These are phyloP conservation scores for Eutypa lata DNA, from an alignment of 2,329 filamentous ascomycete species.

Conservation along the genomic window DNA sequence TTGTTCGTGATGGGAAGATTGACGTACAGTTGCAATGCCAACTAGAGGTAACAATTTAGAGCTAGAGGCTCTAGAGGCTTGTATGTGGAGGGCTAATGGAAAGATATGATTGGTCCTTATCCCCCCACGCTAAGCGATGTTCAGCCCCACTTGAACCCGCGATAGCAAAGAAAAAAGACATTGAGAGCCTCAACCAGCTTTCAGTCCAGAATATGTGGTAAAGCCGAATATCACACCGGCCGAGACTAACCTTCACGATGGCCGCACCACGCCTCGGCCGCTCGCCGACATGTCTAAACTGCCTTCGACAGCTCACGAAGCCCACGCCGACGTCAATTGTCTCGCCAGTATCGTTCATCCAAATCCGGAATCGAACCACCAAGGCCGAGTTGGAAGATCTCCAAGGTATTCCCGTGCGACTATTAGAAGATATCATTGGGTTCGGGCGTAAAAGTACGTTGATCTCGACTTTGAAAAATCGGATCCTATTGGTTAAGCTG, in stretches of 20 bases:
- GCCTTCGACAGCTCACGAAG: conserved; percentile 26
- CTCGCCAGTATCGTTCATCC: conserved; percentile 23
- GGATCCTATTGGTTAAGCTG: too few relatives aligned
- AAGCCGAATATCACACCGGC: too few relatives aligned
- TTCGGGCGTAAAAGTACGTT: conserved; percentile 37
- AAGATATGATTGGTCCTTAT: too few relatives aligned
- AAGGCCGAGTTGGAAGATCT: conserved; percentile 33
- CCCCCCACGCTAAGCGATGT: too few relatives aligned
- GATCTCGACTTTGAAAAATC: too few relatives aligned
- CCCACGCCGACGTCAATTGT: conserved; percentile 11
- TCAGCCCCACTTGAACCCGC: neutral
- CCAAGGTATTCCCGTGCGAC: conserved; percentile 40
- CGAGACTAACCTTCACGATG: conserved; percentile 3
- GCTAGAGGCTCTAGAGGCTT: too few relatives aligned
- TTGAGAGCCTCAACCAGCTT: neutral
- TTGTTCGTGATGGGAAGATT: too few relatives aligned
- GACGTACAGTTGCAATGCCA: too few relatives aligned
- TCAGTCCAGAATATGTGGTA: neutral
- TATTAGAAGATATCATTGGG: conserved; percentile 37
- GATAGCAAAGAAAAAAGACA: neutral
- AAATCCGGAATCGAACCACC: conserved; percentile 35
- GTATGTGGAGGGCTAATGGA: too few relatives aligned
- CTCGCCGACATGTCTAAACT: conserved; percentile 30
- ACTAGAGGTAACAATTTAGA: too few relatives aligned
- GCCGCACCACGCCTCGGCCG: conserved; percentile 6